Percentiles rank a stretch among this genome's conserved stretches.
These are phyloP conservation scores for Paraphaeosphaeria sporulosa DNA, from an alignment of 2,329 filamentous ascomycete species.

Conservation along the genomic window DNA sequence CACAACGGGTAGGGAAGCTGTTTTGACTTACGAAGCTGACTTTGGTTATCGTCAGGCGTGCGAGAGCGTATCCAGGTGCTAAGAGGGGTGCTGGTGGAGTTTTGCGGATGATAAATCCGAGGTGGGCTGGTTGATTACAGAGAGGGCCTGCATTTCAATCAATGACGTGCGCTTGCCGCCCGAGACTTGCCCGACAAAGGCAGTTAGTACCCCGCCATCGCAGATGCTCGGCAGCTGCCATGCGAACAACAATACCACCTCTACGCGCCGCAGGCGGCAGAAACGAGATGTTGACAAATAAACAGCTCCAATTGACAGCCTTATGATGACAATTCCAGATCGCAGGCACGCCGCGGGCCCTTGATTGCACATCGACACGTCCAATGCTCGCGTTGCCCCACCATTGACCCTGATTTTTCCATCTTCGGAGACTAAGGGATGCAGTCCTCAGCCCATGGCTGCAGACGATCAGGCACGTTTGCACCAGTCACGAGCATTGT, in stretches of 20 bases:
- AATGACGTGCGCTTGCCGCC: conserved; percentile 27
- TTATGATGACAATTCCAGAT: neutral
- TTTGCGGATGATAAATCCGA: conserved; percentile 35
- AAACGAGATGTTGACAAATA: neutral
- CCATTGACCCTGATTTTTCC: neutral
- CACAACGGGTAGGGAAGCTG: conserved; percentile 11
- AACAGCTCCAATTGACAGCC: neutral
- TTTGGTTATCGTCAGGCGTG: conserved; percentile 13
- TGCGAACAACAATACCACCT: neutral
- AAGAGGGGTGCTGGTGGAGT: conserved; percentile 19
- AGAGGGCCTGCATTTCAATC: conserved; percentile 3
- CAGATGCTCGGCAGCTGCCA: neutral
- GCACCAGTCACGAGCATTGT: neutral
- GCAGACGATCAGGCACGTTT: neutral
- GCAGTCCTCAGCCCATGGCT: neutral
- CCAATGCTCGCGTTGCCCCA: neutral
- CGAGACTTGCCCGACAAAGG: conserved; percentile 19
- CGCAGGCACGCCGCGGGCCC: neutral
- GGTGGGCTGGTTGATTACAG: conserved; percentile 22
- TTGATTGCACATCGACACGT: neutral
- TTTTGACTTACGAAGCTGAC: conserved; percentile 36
- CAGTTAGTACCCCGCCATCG: conserved; percentile 5
- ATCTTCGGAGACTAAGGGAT: neutral
- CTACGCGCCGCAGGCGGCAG: neutral
- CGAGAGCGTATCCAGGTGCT: conserved; percentile 22